Conservation (phyloP, 257 asterid genomes). For the Solanum medicagineum region DNA sequence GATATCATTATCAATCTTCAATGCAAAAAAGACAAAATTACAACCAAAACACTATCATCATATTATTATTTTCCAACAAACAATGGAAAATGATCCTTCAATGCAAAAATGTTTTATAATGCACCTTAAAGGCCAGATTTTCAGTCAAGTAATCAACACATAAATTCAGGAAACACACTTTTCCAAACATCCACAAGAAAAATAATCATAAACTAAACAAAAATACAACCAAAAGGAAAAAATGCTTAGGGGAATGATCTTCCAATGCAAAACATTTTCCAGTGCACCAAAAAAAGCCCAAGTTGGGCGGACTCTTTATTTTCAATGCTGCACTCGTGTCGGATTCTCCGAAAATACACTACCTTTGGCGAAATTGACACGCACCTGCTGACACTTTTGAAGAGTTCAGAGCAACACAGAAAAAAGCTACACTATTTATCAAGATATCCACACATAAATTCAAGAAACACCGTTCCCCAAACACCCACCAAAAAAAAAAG, state of each 20-base stretch:
- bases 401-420: too few species aligned
- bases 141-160: background rate
- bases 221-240: background rate
- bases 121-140: background rate
- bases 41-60: background rate
- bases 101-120: background rate
- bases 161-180: background rate
- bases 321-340: too few species aligned
- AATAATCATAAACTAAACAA: background rate
- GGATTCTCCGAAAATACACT: too few species aligned
- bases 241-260: too few species aligned
- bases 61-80: background rate
- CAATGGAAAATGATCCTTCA: background rate
- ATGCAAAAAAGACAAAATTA: background rate
- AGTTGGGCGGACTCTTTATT: too few species aligned
- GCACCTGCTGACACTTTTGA: too few species aligned
- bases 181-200: background rate
- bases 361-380: too few species aligned
- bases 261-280: background rate
- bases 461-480: background rate
- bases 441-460: background rate
- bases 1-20: background rate
- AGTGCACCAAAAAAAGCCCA: background rate
- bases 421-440: background rate
- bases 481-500: background rate